These are phyloP conservation scores for Lachnellula arida DNA, from an alignment of 2,329 filamentous ascomycete species.

Conservation along the genomic window DNA sequence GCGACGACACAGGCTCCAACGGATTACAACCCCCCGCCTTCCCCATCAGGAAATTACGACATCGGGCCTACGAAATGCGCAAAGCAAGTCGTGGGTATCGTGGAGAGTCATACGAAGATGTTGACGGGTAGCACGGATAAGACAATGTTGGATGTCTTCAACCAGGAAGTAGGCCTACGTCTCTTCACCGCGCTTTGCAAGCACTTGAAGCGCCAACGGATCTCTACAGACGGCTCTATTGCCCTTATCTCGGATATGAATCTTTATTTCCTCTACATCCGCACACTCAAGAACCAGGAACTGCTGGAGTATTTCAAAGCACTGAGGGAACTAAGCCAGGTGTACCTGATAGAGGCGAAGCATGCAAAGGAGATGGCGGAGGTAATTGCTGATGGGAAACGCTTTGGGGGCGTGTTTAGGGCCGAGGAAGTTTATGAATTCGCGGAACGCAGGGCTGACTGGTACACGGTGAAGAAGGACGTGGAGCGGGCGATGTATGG, in stretches of 20 bases:
- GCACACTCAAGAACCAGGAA: conserved; percentile 75
- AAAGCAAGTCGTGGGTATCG: conserved; percentile 73
- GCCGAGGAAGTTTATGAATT: conserved; percentile 98
- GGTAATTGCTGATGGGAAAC: conserved; percentile 85
- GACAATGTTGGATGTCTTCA: conserved; percentile 97
- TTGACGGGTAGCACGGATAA: conserved; percentile 93
- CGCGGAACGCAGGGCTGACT: conserved; percentile 88
- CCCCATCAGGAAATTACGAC: conserved; percentile 41
- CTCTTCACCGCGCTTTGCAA: conserved; percentile 92
- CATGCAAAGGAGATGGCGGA: conserved; percentile 93
- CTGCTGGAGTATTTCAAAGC: conserved; percentile 88
- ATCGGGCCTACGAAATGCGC: conserved; percentile 77
- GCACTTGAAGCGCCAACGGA: conserved; percentile 91
- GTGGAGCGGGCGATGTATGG: conserved; percentile 98
- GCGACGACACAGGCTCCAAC: conserved; percentile 80
- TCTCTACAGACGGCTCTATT: conserved; percentile 84
- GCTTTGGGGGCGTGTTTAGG: conserved; percentile 87
- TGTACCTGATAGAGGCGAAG: conserved; percentile 82
- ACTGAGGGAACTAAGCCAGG: conserved; percentile 86
- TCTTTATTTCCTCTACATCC: conserved; percentile 81
- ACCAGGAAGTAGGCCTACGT: conserved; percentile 90
- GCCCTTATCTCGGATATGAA: conserved; percentile 97
- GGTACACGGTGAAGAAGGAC: conserved; percentile 82
- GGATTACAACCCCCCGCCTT: conserved; percentile 77
- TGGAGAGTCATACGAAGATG: conserved; percentile 88